Evolutionary conservation across 768 basidiomycete species (phyloP), one percentile per base, ranked within the genome.

Genomic region (Phylloporus sp.): DNA sequence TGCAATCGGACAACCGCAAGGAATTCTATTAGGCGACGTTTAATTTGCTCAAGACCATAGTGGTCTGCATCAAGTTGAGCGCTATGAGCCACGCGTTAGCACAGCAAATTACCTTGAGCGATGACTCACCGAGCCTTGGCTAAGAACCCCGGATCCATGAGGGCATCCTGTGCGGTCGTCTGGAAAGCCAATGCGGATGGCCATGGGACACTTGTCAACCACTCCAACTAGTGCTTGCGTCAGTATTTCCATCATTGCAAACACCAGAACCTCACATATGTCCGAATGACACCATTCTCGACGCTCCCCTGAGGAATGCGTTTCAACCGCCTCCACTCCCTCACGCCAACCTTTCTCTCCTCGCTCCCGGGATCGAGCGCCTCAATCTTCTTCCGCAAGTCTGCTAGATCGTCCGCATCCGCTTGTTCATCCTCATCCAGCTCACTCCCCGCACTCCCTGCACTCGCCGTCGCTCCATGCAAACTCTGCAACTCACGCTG

Each of bases 1-100:
- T 73, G 73, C 45, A 84, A 70, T 53, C 91, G 73, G 29, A 95
- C 85, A 11, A 97, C 88, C 0, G 91, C 93, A 35, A 97, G 80
- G 66, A 92, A 97, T 62, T 97, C 95, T 41, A 95, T 88, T 3
- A 95, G 69, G 10, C 94, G 78, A 56, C 89, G 85, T 77, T 97
- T 97, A 66, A 97, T 86, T 66, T 89, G 91, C 52, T 94, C 91
- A 16, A 97, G 74, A 2, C 95, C 95, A 59, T 85, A 95, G 67
- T 97, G 94, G 53, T 95, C 94, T 12, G 82, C 77, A 59, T 97
- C 93, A 9, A 97, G 81, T 63, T 90, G 91, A 20, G 74, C 73
- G 22, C 69, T 70, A 41, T 16, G 15, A 28, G 22, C 28, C 1
- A 43, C 20, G 18, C 2, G 13, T 55, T 11, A 56, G 48, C 7